Conservation (phyloP, 805 yeast genomes). For the Metschnikowia colocasiae region DNA sequence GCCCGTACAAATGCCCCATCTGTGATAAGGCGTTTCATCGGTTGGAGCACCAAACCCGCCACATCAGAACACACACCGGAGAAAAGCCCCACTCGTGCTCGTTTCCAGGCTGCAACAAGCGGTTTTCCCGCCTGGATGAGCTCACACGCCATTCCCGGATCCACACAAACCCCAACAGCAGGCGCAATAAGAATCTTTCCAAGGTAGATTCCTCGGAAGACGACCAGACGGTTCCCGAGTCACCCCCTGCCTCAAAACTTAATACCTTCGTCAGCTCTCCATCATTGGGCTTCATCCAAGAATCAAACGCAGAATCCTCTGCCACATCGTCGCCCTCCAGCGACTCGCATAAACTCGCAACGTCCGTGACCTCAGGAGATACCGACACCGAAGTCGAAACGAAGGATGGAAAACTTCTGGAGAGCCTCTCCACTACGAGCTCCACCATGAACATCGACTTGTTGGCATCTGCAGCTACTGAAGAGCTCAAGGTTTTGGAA, state of each 20-base stretch:
- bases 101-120: slow-evolving; percentile 65
- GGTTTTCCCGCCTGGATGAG: slow-evolving; percentile 69
- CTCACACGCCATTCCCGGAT: slow-evolving; percentile 69
- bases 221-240: background rate
- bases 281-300: slow-evolving; percentile 4
- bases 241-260: background rate
- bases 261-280: slow-evolving; percentile 1
- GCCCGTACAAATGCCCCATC: slow-evolving; percentile 72
- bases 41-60: slow-evolving; percentile 75
- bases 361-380: slow-evolving; percentile 1
- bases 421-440: slow-evolving; percentile 3
- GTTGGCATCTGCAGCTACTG: slow-evolving; percentile 53
- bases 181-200: slow-evolving; percentile 49
- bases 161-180: slow-evolving; percentile 66
- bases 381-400: slow-evolving; percentile 5
- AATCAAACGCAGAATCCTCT: slow-evolving; percentile 1
- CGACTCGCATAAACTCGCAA: background rate
- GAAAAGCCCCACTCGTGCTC: slow-evolving; percentile 78
- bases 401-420: slow-evolving; percentile 8
- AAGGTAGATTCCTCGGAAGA: slow-evolving; percentile 6
- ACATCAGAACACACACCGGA: slow-evolving; percentile 76
- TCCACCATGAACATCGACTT: slow-evolving; percentile 44
- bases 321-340: slow-evolving; percentile 6
- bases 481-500: slow-evolving; percentile 46
- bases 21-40: slow-evolving; percentile 74